Base-by-base conservation (phyloP, 2,329 filamentous ascomycete genomes). In the Lasiodiplodia hormozganensis region DNA sequence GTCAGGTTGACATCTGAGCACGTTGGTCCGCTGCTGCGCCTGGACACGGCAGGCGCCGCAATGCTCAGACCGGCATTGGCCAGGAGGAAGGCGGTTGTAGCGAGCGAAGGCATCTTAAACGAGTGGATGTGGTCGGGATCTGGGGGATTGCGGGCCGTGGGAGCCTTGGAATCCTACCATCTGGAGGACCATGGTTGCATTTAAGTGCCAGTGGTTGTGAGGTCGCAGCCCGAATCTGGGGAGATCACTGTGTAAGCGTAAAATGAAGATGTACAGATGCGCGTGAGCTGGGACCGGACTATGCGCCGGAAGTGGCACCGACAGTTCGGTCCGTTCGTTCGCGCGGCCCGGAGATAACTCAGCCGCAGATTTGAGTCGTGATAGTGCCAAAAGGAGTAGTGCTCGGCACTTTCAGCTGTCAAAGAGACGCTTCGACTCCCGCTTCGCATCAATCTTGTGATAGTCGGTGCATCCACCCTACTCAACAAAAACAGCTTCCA, bases 211-310 rank as follows among this genome's bases (percentile, higher is more conserved):
- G 18, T 21, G 3, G 43, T n/a, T 23, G 25, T 31, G 12, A 52
- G 14, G 49, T 23, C 10, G n/a, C 16, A 18, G 12, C 14, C 54
- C 54, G 34, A 18, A 57, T 21, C 34, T 58, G 54, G 25, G 14
- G 14, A 43, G 40, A 43, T 18, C 14, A 43, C 40, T 25, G n/a
- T 23, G 34, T 25, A n/a, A 40, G 18, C 16, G 34, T 36, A 14
- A 64, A 64, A 64, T 64, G 60, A 64, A 51, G 60, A 64, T 64
- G 43, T 14, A 34, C 60, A 25, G 36, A 36, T 23, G 31, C 5
- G 28, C 28, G 28, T 36, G 23, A 62, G 56, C 56, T 31, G 34
- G 58, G 58, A 16, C 38, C 25, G 18, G 53, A 28, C 53, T 18
- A 49, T 2, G 60, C 43, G 4, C n/a, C 60, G 47, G 28, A 36